phyloP scores from a whole-genome alignment of 2,329 filamentous ascomycete species.

The Trichoderma guizhouense region DNA sequence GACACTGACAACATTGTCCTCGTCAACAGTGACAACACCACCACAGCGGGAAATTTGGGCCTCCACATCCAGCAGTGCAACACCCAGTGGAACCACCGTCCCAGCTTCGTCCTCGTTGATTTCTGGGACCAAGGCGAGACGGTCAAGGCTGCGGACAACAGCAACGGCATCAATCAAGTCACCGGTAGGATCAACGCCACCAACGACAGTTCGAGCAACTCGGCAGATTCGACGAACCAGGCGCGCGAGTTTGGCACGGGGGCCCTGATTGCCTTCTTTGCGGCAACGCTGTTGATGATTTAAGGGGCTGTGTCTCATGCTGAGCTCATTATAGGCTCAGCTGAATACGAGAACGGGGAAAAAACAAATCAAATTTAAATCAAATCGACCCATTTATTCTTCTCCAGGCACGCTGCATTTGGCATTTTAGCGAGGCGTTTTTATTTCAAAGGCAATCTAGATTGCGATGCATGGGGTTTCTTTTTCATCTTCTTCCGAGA shows the following conservation, averaged over 20 bases:
- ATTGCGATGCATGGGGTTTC: neutral
- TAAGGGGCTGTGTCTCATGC: conserved; percentile 17
- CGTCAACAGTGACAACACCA: conserved; percentile 63
- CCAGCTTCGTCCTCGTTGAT: conserved; percentile 75
- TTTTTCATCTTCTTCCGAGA: too few relatives aligned
- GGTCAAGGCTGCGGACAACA: conserved; percentile 63
- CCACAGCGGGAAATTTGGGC: conserved; percentile 51
- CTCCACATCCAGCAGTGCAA: conserved; percentile 53
- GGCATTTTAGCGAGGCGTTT: conserved; percentile 16
- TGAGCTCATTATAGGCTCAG: neutral
- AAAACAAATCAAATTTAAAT: neutral
- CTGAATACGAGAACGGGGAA: neutral
- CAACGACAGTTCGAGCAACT: conserved; percentile 17
- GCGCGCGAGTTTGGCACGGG: conserved; percentile 31
- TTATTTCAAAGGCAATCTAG: neutral
- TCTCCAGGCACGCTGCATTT: neutral
- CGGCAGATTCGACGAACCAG: conserved; percentile 11
- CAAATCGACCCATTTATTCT: neutral
- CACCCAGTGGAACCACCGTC: conserved; percentile 56
- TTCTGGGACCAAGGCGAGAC: conserved; percentile 73
- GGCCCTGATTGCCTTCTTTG: conserved; percentile 44
- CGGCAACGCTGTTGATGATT: conserved; percentile 39
- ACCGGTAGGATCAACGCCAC: conserved; percentile 33
- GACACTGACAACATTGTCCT: conserved; percentile 56
- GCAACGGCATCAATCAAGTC: conserved; percentile 55